Conservation (phyloP, 306 rosid genomes). For the Trifolium repens region DNA sequence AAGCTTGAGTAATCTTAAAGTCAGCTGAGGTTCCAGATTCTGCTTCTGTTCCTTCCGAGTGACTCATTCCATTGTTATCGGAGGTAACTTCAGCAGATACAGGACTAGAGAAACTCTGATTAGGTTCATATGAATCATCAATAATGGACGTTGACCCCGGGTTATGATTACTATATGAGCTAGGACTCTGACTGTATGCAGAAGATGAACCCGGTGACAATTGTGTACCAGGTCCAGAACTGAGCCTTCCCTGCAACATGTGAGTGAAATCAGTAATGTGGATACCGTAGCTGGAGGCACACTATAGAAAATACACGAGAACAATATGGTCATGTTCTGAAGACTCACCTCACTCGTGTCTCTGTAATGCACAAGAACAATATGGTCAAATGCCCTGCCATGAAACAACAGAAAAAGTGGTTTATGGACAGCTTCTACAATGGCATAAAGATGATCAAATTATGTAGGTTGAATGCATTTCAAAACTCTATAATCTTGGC, state of each 20-base stretch:
- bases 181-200: constrained; percentile 57
- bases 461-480: constrained; percentile 3
- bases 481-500: constrained; percentile 26
- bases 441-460: constrained; percentile 16
- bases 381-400: constrained; percentile 78
- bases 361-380: constrained; percentile 92
- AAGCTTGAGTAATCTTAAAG: constrained; percentile 65
- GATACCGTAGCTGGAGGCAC: constrained; percentile 8
- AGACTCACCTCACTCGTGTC: constrained; percentile 77
- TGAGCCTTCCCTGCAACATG: constrained; percentile 68
- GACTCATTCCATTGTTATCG: constrained; percentile 50
- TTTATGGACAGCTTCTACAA: constrained; percentile 29
- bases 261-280: constrained; percentile 31
- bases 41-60: constrained; percentile 51
- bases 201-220: constrained; percentile 65
- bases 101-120: constrained; percentile 71
- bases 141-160: constrained; percentile 52
- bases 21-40: constrained; percentile 53
- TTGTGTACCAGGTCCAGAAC: constrained; percentile 54
- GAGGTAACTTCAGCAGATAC: constrained; percentile 75
- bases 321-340: not conserved
- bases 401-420: constrained; percentile 41
- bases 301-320: too few relatives aligned
- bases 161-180: constrained; percentile 57
- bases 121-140: constrained; percentile 60